Evolutionary conservation across 306 rosid species (phyloP).

Genomic region (Pterocarpus macrocarpus): DNA sequence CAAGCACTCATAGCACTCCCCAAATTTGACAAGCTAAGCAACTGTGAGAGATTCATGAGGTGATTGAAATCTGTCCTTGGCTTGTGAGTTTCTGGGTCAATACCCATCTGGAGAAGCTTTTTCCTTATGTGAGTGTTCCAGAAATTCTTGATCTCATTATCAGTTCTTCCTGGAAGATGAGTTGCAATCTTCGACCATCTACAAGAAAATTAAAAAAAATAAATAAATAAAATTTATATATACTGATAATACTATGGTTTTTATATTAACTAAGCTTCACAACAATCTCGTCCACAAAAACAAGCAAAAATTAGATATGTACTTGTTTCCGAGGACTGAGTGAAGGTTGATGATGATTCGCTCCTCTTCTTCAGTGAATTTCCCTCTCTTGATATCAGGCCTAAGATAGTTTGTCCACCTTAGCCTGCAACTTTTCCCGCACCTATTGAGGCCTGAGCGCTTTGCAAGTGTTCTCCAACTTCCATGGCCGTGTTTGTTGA

Average conservation of each 20-base stretch:
- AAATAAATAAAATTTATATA: background rate
- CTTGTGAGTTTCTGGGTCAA: constrained; percentile 92
- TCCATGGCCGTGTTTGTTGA: constrained; percentile 74
- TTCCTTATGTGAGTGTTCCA: constrained; percentile 92
- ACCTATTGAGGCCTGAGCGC: constrained; percentile 86
- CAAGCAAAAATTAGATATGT: background rate
- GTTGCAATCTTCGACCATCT: constrained; percentile 95
- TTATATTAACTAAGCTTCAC: background rate
- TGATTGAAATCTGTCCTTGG: constrained; percentile 80
- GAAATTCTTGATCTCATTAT: constrained; percentile 86
- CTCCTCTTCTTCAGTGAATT: constrained; percentile 81
- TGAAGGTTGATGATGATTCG: constrained; percentile 77
- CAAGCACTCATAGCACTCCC: constrained; percentile 50
- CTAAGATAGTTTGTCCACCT: constrained; percentile 92
- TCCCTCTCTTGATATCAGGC: constrained; percentile 94
- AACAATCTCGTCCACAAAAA: background rate
- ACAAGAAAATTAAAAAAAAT: background rate
- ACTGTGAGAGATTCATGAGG: constrained; percentile 62
- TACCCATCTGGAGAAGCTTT: constrained; percentile 83
- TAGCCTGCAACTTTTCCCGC: constrained; percentile 90
- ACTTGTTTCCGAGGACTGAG: constrained; percentile 85
- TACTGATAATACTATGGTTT: too few species aligned
- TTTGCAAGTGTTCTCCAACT: constrained; percentile 86
- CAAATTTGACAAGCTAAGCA: constrained; percentile 58
- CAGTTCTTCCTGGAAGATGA: constrained; percentile 88